These are phyloP conservation scores for Xylariomycetidae sp. DNA, from an alignment of 2,329 filamentous ascomycete species.

Conservation along the genomic window DNA sequence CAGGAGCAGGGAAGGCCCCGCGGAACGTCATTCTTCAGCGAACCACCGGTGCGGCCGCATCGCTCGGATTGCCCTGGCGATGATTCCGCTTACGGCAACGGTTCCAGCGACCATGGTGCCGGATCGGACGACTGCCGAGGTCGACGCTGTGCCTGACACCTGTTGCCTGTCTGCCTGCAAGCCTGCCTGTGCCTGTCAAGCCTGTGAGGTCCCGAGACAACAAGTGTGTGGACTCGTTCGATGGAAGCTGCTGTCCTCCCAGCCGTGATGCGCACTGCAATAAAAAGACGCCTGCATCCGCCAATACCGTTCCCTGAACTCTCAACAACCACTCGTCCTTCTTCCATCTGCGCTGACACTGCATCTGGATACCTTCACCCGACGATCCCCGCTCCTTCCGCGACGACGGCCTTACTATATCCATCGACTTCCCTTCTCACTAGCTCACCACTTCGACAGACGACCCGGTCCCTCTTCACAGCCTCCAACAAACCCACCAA, in stretches of 20 bases:
- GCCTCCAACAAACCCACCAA: slow-evolving; percentile 19
- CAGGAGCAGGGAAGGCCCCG: too few species aligned
- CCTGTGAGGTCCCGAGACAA: slow-evolving; percentile 10
- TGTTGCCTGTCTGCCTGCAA: not conserved
- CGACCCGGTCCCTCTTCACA: slow-evolving; percentile 1
- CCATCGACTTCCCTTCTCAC: too few species aligned
- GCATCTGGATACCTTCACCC: too few species aligned
- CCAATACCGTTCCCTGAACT: too few species aligned
- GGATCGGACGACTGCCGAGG: slow-evolving; percentile 11
- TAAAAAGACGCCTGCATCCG: not conserved
- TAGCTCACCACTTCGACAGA: too few species aligned
- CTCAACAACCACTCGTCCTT: too few species aligned
- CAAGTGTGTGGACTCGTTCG: slow-evolving; percentile 5
- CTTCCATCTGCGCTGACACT: too few species aligned
- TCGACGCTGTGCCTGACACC: not conserved
- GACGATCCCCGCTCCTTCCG: too few species aligned
- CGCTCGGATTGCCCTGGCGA: not conserved
- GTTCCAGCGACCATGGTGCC: too few species aligned
- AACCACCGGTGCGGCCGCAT: slow-evolving; percentile 3
- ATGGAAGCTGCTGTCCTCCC: not conserved
- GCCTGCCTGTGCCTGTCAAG: not conserved
- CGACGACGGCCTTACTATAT: too few species aligned
- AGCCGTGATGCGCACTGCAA: not conserved
- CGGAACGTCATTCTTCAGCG: too few species aligned
- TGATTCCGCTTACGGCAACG: too few species aligned